Base-by-base conservation (phyloP, 768 basidiomycete species). In the Hericium alpestre region DNA sequence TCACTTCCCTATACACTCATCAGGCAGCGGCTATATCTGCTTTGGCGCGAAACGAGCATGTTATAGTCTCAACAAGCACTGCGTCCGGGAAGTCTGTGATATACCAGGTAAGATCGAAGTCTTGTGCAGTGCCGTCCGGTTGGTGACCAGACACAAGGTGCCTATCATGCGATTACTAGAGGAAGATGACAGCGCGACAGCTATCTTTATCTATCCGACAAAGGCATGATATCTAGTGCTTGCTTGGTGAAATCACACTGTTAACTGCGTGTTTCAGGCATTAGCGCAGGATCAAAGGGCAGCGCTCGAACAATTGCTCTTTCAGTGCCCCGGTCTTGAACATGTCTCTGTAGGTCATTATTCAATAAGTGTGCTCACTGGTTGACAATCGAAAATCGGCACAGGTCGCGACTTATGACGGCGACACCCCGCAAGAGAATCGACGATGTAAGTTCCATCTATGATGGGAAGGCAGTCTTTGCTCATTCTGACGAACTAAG, bases 11-110 rank as follows among this genome's bases (percentile, higher is more conserved):
- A 16, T 95, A 92, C 61, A 65, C 68, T 55, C 82, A 84, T 56
- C 92, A 94, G 70, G 80, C 81, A 11, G 73, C 74, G 23, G 88
- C 92, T 2, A 84, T 94, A 59, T 77, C 81, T 60, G 77, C 82
- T 0, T 72, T 92, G 10, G 69, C 73, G 13, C 63, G 66, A 53
- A 79, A 79, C 7, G 78, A 78, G 55, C 76, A 91, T 67, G 90
- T 93, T 23, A 88, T 94, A 38, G 87, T 93, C 27, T 93, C 90
- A 4, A 94, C 92, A 0, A 86, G 85, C 60, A 95, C 93, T 8
- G 91, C 92, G 7, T 92, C 90, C 4, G 90, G 90, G 3, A 93
- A 92, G 72, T 91, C 88, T 70, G 72, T 91, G 13, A 90, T 92
- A 46, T 93, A 91, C 67, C 90, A 92, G 73, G 89, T 84, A 57